Percentiles rank a stretch among this genome's conserved stretches.
Evolutionary conservation across 768 basidiomycete genomes (phyloP).

Genomic region (Termitomyces titanicus): DNA sequence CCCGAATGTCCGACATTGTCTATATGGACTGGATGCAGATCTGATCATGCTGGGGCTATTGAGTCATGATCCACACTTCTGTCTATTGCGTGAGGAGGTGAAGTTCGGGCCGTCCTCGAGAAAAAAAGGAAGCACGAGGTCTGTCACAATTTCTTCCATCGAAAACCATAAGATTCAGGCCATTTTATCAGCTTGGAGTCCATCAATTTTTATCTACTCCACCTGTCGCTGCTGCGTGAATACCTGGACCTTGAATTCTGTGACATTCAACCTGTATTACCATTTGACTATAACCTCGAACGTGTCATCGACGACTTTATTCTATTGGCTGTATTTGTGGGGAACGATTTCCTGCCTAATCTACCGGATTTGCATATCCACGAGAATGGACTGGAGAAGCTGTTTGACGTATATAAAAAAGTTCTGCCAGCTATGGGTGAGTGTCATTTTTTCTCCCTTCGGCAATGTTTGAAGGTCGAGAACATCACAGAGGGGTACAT

Average conservation of each 20-base stretch:
- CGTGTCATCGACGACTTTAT: conserved; percentile 98
- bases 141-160: conserved; percentile 5
- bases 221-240: conserved; percentile 92
- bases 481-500: conserved; percentile 77
- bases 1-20: conserved; percentile 94
- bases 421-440: conserved; percentile 73
- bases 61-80: conserved; percentile 99
- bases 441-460: conserved; percentile 14
- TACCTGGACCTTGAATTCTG: conserved; percentile 96
- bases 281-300: conserved; percentile 87
- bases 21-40: conserved; percentile 98
- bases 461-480: neutral
- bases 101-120: conserved; percentile 84
- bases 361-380: conserved; percentile 97
- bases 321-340: conserved; percentile 92
- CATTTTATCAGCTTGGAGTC: conserved; percentile 51
- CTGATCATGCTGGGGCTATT: conserved; percentile 96
- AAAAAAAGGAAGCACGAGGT: conserved; percentile 65
- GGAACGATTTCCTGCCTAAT: conserved; percentile 97
- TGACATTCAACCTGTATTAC: conserved; percentile 58
- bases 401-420: conserved; percentile 96
- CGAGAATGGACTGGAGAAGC: conserved; percentile 88
- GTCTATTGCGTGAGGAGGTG: conserved; percentile 94
- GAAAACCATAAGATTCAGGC: neutral
- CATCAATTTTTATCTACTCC: conserved; percentile 91